These are phyloP conservation scores for Chlorella sp. DNA, from an alignment of 139 green algal genomes.

Conservation along the genomic window DNA sequence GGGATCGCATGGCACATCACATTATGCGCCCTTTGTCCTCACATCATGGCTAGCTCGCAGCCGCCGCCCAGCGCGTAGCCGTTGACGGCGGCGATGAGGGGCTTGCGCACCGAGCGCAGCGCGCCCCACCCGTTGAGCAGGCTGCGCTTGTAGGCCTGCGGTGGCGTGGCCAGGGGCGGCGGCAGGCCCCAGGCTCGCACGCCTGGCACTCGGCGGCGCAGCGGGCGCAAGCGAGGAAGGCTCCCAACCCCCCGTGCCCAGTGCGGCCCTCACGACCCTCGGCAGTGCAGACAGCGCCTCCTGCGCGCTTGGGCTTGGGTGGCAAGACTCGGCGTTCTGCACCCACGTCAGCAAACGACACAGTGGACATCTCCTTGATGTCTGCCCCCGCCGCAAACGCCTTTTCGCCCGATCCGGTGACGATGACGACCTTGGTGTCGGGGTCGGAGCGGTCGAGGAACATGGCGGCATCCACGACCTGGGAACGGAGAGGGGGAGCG, in stretches of 20 bases:
- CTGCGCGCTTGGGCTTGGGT: no score
- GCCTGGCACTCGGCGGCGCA: no score
- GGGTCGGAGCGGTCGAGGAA: conserved; percentile 26
- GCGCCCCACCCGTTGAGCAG: conserved; percentile 55
- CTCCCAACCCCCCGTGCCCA: no score
- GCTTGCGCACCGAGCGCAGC: conserved; percentile 52
- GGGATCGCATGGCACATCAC: no score
- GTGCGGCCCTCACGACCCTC: no score
- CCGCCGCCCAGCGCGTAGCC: conserved; percentile 73
- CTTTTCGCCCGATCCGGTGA: conserved; percentile 67
- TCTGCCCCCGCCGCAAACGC: conserved; percentile 79
- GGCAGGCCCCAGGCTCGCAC: no score
- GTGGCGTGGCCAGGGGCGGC: not conserved
- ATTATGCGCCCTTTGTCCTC: no score
- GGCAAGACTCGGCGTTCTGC: no score
- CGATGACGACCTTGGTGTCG: conserved; percentile 46
- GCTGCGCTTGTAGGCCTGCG: conserved; percentile 41
- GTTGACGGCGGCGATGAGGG: conserved; percentile 65
- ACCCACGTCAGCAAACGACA: conserved; percentile 43
- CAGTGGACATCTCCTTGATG: conserved; percentile 70
- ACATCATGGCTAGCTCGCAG: conserved; percentile 76
- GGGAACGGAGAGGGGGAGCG: not conserved
- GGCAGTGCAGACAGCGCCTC: no score
- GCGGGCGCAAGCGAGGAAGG: no score
- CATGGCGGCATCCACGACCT: conserved; percentile 11